Evolutionary conservation across 2,329 filamentous ascomycete genomes (phyloP).

Genomic region (Bipolaris victoriae): DNA sequence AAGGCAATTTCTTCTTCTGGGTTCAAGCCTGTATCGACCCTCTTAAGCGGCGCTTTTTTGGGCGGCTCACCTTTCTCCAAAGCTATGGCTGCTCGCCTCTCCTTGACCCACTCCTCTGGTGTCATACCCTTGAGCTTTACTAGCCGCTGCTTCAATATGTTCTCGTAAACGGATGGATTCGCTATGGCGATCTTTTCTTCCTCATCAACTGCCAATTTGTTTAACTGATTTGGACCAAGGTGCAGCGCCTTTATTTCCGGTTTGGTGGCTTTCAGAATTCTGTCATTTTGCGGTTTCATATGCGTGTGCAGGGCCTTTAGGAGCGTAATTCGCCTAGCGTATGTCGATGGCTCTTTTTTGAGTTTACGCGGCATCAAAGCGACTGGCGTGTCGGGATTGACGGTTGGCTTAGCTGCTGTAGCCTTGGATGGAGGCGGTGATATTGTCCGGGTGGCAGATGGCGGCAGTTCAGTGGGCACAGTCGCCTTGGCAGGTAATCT

Average conservation of each 20-base stretch:
- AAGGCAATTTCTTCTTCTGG: constrained; percentile 64
- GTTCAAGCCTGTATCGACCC: constrained; percentile 73
- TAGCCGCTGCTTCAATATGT: constrained; percentile 82
- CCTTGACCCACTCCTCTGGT: constrained; percentile 72
- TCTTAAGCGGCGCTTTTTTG: constrained; percentile 54
- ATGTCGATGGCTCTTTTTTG: constrained; percentile 54
- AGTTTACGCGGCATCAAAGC: constrained; percentile 71
- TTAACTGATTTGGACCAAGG: constrained; percentile 69
- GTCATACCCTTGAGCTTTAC: constrained; percentile 77
- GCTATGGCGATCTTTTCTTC: constrained; percentile 77
- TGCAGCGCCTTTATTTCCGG: constrained; percentile 61
- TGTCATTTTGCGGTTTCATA: constrained; percentile 70
- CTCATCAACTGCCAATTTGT: constrained; percentile 72
- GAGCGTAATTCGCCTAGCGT: constrained; percentile 40
- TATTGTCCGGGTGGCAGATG: constrained; percentile 37
- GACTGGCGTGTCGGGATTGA: constrained; percentile 52
- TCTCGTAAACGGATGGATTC: constrained; percentile 75
- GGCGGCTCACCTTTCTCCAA: constrained; percentile 37
- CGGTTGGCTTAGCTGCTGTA: constrained; percentile 16
- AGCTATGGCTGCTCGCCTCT: constrained; percentile 52
- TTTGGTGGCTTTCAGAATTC: constrained; percentile 61
- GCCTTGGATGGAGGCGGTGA: constrained; percentile 38
- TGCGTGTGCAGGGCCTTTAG: constrained; percentile 70
- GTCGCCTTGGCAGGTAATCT: not conserved
- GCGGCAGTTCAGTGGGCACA: constrained; percentile 18